phyloP scores from a whole-genome alignment of 352 stramenopile species.

The Phytophthora syringae region DNA sequence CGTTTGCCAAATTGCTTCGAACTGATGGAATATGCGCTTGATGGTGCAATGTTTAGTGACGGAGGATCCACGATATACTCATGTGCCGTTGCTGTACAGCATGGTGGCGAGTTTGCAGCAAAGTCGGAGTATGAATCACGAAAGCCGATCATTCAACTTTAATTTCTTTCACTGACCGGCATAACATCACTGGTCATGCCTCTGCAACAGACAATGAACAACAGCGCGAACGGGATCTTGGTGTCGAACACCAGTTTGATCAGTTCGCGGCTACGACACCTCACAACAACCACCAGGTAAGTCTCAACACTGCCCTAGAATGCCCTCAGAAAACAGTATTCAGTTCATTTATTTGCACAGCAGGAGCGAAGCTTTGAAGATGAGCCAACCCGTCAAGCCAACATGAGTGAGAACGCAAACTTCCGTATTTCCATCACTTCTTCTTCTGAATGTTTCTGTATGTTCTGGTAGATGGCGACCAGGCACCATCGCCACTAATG shows the following conservation, averaged over 20 bases:
- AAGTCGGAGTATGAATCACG: slow-evolving; percentile 26
- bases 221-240: slow-evolving; percentile 18
- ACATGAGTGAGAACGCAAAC: slow-evolving; percentile 10
- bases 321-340: not conserved
- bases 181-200: not conserved
- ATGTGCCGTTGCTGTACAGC: slow-evolving; percentile 87
- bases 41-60: slow-evolving; percentile 41
- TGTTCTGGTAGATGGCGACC: slow-evolving; percentile 18
- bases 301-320: not conserved
- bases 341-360: not conserved
- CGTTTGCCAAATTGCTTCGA: not conserved
- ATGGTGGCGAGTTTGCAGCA: slow-evolving; percentile 67
- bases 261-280: slow-evolving; percentile 24
- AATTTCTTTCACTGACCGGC: not conserved
- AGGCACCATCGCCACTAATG: slow-evolving; percentile 48
- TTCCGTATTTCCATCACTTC: not conserved
- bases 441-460: not conserved
- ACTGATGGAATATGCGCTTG: not conserved
- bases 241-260: slow-evolving; percentile 35
- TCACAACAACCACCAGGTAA: slow-evolving; percentile 18
- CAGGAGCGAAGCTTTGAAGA: slow-evolving; percentile 27
- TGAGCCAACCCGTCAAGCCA: slow-evolving; percentile 7
- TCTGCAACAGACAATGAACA: slow-evolving; percentile 18
- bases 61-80: slow-evolving; percentile 66
- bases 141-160: not conserved